A percentile compares a stretch with the other conserved stretches of the same genome.
Conservation (phyloP, 2,329 filamentous ascomycete species). For the Cordyceps farinosa region DNA sequence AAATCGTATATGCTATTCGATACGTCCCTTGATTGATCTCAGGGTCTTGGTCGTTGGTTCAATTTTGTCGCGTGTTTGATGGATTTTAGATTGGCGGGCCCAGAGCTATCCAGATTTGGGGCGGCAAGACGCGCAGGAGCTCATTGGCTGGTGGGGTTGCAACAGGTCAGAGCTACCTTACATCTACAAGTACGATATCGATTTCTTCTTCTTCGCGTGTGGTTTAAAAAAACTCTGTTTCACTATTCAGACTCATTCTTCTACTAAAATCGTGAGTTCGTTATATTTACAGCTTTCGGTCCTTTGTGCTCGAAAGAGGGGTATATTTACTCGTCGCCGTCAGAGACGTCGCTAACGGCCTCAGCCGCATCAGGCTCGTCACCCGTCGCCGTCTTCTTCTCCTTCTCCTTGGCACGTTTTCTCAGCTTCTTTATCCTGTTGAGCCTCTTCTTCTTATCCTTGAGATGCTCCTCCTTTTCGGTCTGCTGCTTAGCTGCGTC, state of each 20-base stretch:
- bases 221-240: too few species aligned
- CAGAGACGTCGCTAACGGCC: slow-evolving; percentile 22
- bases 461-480: slow-evolving; percentile 53
- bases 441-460: slow-evolving; percentile 55
- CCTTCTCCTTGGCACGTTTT: slow-evolving; percentile 54
- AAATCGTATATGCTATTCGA: not conserved
- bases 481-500: slow-evolving; percentile 36
- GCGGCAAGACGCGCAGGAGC: slow-evolving; percentile 3
- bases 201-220: too few species aligned
- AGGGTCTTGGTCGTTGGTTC: not conserved
- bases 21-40: not conserved
- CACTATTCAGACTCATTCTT: not conserved
- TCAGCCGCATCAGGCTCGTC: slow-evolving; percentile 21
- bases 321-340: slow-evolving; percentile 21
- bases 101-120: slow-evolving; percentile 12
- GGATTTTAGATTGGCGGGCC: slow-evolving; percentile 3
- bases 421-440: slow-evolving; percentile 41
- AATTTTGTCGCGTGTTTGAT: slow-evolving; percentile 13
- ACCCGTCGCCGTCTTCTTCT: slow-evolving; percentile 46
- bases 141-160: slow-evolving; percentile 16
- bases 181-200: too few species aligned
- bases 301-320: not conserved
- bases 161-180: too few species aligned
- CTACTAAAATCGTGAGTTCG: not conserved
- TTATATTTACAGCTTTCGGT: not conserved